phyloP scores from a whole-genome alignment of 345 rosid genomes.

The Linum tenue region DNA sequence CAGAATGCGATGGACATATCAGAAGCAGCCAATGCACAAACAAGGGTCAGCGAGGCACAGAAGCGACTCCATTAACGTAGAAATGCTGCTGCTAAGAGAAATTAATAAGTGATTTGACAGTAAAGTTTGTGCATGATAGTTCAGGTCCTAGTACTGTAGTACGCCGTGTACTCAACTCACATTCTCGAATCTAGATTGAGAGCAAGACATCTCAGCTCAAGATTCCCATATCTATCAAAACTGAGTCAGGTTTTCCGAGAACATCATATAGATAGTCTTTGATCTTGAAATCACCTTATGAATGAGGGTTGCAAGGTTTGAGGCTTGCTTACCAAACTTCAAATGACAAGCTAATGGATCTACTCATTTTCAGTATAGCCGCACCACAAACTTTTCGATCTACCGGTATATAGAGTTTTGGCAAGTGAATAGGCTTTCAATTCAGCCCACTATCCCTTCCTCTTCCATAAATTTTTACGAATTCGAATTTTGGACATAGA shows the following conservation, averaged over 20 bases:
- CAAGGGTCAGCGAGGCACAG: no score
- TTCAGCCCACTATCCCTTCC: not conserved
- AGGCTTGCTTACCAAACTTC: not conserved
- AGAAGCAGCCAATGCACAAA: not conserved
- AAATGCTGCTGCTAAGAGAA: not conserved
- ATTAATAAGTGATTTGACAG: not conserved
- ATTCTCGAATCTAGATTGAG: no score
- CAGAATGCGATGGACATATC: not conserved
- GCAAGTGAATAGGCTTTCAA: not conserved
- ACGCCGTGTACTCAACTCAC: not conserved
- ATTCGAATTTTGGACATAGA: not conserved
- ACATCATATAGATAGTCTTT: no score
- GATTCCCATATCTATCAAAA: no score
- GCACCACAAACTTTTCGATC: not conserved
- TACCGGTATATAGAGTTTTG: not conserved
- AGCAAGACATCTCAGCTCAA: no score
- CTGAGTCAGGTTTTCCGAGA: no score
- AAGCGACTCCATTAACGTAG: not conserved
- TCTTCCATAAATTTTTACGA: not conserved
- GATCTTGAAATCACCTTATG: not conserved
- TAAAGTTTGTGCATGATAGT: not conserved
- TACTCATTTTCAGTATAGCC: not conserved
- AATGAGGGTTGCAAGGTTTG: not conserved
- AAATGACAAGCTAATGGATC: not conserved
- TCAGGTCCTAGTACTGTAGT: constrained; percentile 1